A percentile compares a stretch with the other conserved stretches of the same genome.
Evolutionary conservation across 768 basidiomycete genomes (phyloP).

Genomic region (Serendipita indica): DNA sequence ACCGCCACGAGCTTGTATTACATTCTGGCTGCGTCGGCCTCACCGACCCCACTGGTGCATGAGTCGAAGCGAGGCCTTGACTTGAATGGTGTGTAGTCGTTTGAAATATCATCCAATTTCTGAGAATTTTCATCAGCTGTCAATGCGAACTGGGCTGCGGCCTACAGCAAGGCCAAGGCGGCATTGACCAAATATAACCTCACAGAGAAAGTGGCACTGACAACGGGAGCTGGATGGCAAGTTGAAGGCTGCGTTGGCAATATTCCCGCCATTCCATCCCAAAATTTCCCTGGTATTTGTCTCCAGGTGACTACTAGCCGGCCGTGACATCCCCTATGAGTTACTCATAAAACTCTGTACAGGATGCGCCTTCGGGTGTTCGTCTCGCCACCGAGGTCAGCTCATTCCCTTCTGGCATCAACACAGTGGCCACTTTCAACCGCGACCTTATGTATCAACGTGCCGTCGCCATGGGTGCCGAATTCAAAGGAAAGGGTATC

Average conservation of each 20-base stretch:
- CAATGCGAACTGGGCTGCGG: background rate
- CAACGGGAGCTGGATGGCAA: constrained; percentile 4
- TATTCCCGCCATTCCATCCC: background rate
- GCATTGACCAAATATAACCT: background rate
- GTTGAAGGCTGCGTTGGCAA: background rate
- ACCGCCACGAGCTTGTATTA: background rate
- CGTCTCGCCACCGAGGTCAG: constrained; percentile 11
- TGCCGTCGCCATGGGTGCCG: constrained; percentile 25
- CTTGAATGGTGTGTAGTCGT: background rate
- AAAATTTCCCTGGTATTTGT: background rate
- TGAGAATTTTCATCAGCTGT: background rate
- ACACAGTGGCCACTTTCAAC: constrained; percentile 16
- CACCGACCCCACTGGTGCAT: background rate
- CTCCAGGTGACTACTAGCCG: background rate
- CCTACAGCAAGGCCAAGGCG: constrained; percentile 2
- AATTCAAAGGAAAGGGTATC: constrained; percentile 25
- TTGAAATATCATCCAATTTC: background rate
- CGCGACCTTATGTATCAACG: constrained; percentile 24
- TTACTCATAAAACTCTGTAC: too few relatives aligned
- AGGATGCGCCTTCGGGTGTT: constrained; percentile 10
- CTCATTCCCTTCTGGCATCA: constrained; percentile 17
- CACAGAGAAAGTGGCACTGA: background rate
- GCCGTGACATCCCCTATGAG: too few relatives aligned
- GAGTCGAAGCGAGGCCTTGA: background rate
- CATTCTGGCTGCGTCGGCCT: background rate